phyloP scores from a whole-genome alignment of 1,284 basidiomycete genomes.

The Trametes polyzona region DNA sequence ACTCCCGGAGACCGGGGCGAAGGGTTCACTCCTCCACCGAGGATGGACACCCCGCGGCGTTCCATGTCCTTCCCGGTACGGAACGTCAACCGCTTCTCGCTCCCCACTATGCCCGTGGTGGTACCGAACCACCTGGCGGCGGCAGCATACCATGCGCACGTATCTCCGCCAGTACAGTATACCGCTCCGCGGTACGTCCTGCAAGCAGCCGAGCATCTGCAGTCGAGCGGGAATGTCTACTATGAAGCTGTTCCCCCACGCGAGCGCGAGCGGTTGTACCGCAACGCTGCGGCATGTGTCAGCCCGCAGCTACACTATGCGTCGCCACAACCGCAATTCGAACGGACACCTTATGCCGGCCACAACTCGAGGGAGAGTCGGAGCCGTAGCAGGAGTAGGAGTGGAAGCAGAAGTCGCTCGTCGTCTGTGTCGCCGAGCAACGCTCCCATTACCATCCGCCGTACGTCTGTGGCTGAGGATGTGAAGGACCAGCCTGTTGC shows the following conservation, averaged over 20 bases:
- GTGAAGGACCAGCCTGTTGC: constrained; percentile 14
- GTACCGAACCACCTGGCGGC: constrained; percentile 23
- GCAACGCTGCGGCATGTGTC: constrained; percentile 17
- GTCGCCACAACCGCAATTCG: constrained; percentile 22
- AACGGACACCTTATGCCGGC: constrained; percentile 9
- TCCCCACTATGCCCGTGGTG: constrained; percentile 31
- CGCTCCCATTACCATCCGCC: constrained; percentile 21
- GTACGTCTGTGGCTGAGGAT: constrained; percentile 8
- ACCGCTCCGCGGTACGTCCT: constrained; percentile 24
- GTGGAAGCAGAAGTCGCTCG: constrained; percentile 15
- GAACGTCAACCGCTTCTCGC: constrained; percentile 28
- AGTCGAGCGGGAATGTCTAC: constrained; percentile 30
- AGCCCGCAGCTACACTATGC: constrained; percentile 17
- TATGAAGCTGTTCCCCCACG: constrained; percentile 35
- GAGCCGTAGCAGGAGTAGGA: constrained; percentile 10
- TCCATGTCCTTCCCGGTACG: constrained; percentile 43
- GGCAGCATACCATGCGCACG: constrained; percentile 27
- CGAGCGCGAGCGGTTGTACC: constrained; percentile 29
- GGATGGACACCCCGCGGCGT: constrained; percentile 38
- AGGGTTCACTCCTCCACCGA: constrained; percentile 30
- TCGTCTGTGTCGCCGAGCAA: constrained; percentile 2
- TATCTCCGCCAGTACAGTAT: constrained; percentile 27
- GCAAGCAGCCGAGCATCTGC: constrained; percentile 19
- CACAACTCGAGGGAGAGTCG: background rate
- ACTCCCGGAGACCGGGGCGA: constrained; percentile 18